These are phyloP conservation scores for Leishmania mexicana DNA, from an alignment of 208 protist genomes.

Conservation along the genomic window DNA sequence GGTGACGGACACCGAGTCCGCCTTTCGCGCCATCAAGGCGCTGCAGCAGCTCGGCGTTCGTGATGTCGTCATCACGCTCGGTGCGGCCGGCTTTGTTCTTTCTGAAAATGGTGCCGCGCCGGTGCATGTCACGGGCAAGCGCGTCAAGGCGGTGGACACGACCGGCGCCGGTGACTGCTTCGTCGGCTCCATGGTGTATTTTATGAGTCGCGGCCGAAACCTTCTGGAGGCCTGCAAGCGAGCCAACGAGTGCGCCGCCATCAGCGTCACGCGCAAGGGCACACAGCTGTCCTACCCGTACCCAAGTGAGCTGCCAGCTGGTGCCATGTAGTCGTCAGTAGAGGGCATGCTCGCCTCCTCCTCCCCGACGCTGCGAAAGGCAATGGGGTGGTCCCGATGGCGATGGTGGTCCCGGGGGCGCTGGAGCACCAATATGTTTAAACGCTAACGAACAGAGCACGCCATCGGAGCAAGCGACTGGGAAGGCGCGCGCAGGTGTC, in stretches of 20 bases:
- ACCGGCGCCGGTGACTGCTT: conserved; percentile 95
- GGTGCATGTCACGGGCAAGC: conserved; percentile 49
- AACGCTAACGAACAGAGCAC: not conserved
- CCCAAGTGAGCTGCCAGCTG: conserved; percentile 60
- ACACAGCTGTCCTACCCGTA: conserved; percentile 89
- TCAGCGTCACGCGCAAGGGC: conserved; percentile 91
- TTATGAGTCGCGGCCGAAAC: conserved; percentile 69
- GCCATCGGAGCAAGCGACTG: not conserved
- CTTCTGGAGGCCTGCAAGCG: conserved; percentile 75
- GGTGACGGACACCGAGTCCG: conserved; percentile 64
- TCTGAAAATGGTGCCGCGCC: conserved; percentile 53
- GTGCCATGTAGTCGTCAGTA: conserved; percentile 27
- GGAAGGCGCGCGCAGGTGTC: not conserved
- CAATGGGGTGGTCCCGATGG: not conserved
- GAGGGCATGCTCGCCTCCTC: not conserved
- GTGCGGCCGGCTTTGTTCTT: conserved; percentile 72
- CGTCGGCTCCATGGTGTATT: conserved; percentile 91
- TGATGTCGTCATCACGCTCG: conserved; percentile 92
- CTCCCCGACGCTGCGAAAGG: not conserved
- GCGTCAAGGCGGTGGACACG: conserved; percentile 92
- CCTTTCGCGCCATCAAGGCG: conserved; percentile 49
- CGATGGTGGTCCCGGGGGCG: not conserved
- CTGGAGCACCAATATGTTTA: not conserved
- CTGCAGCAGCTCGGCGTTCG: conserved; percentile 71
- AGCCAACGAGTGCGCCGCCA: conserved; percentile 81